phyloP scores from a whole-genome alignment of 805 yeast genomes.

The Spathaspora sp. region DNA sequence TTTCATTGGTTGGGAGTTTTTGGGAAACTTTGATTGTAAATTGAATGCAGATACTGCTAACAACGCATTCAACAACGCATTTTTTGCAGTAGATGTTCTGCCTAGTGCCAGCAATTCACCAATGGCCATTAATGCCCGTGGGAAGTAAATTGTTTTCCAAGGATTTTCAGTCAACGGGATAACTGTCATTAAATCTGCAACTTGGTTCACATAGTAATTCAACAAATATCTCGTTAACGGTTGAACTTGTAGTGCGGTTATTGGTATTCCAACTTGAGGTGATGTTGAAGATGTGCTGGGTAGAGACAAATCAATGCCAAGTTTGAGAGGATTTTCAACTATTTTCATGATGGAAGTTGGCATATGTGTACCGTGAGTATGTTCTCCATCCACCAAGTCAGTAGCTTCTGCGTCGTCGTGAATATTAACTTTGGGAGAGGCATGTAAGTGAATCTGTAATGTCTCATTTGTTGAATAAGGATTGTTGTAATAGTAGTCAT shows the following conservation, averaged over 20 bases:
- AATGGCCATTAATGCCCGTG: constrained; percentile 75
- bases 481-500: constrained; percentile 35
- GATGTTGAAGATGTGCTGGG: constrained; percentile 18
- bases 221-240: constrained; percentile 71
- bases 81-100: constrained; percentile 67
- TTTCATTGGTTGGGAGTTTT: constrained; percentile 62
- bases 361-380: constrained; percentile 38
- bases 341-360: constrained; percentile 54
- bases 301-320: constrained; percentile 37
- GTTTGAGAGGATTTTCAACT: constrained; percentile 35
- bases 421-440: constrained; percentile 21
- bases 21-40: constrained; percentile 65
- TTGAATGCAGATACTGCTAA: constrained; percentile 82
- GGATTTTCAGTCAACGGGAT: constrained; percentile 73
- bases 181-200: constrained; percentile 77
- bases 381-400: constrained; percentile 34
- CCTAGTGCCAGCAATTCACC: constrained; percentile 80
- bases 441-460: constrained; percentile 42
- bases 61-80: constrained; percentile 73
- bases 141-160: constrained; percentile 84
- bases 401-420: constrained; percentile 23
- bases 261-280: constrained; percentile 41
- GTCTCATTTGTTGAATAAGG: constrained; percentile 36
- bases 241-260: constrained; percentile 58
- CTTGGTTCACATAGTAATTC: constrained; percentile 68